A percentile compares a stretch with the other conserved stretches of the same genome.
These are phyloP conservation scores for cucumber (Cucumis sativus) DNA, from an alignment of 306 rosid genomes.

Conservation along the genomic window DNA sequence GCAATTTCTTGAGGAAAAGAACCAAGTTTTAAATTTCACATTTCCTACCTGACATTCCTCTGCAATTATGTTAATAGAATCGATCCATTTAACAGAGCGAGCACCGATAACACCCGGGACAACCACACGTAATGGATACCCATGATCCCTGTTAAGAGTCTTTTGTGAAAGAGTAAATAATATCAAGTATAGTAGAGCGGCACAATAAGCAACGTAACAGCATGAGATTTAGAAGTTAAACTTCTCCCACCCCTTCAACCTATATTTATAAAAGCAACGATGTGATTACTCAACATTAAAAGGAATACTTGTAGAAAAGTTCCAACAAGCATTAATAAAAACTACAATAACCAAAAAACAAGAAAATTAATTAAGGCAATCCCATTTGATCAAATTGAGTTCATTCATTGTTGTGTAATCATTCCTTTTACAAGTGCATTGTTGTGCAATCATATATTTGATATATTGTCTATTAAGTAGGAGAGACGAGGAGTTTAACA, in stretches of 20 bases:
- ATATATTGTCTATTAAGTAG: neutral
- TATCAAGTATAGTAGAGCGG: neutral
- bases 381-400: neutral
- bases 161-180: conserved; percentile 16
- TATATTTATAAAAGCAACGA: neutral
- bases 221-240: neutral
- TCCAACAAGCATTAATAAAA: neutral
- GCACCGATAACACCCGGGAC: conserved; percentile 98
- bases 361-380: neutral
- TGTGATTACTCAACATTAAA: neutral
- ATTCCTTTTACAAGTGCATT: neutral
- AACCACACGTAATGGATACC: conserved; percentile 77
- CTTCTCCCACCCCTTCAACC: neutral
- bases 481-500: neutral
- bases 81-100: conserved; percentile 97
- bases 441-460: neutral
- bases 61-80: conserved; percentile 46
- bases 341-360: neutral
- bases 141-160: conserved; percentile 92
- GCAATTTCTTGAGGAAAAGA: neutral
- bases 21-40: neutral
- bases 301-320: neutral
- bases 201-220: neutral
- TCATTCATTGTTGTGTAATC: neutral
- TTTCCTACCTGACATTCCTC: conserved; percentile 85